Evolutionary conservation across 1,284 basidiomycete species (phyloP).

Genomic region (Marasmius tenuissimus): DNA sequence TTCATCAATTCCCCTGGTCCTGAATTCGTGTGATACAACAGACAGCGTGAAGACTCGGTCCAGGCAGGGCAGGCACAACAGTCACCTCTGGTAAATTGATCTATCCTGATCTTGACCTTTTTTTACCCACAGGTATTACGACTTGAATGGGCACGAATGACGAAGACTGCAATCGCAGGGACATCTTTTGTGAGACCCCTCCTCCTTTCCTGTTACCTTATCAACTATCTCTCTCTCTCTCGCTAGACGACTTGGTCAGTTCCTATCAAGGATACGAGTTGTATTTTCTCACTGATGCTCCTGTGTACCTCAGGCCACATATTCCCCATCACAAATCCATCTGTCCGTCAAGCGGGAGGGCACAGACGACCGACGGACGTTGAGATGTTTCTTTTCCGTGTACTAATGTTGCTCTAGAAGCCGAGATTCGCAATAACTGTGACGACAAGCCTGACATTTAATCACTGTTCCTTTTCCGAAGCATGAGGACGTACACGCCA

Average conservation of each 20-base stretch:
- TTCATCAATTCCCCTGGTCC: slow-evolving; percentile 24
- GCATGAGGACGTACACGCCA: neutral
- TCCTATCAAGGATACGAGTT: no score
- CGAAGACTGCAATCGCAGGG: no score
- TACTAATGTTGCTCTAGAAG: neutral
- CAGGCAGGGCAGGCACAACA: no score
- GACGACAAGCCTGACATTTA: neutral
- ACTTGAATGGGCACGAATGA: no score
- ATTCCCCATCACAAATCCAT: neutral
- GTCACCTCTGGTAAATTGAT: no score
- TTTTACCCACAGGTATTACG: no score
- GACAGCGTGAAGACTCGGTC: neutral
- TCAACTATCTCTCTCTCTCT: no score
- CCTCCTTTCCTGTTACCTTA: no score
- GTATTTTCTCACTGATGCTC: no score
- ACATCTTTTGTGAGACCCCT: no score
- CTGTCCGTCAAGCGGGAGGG: neutral
- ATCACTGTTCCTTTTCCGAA: neutral
- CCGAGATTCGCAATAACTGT: neutral
- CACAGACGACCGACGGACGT: neutral
- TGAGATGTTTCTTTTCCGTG: neutral
- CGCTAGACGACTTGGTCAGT: no score
- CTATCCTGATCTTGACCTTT: no score
- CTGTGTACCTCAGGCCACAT: neutral
- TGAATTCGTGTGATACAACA: neutral